phyloP scores from a whole-genome alignment of 768 basidiomycete genomes.

The Wakefieldia striispora region DNA sequence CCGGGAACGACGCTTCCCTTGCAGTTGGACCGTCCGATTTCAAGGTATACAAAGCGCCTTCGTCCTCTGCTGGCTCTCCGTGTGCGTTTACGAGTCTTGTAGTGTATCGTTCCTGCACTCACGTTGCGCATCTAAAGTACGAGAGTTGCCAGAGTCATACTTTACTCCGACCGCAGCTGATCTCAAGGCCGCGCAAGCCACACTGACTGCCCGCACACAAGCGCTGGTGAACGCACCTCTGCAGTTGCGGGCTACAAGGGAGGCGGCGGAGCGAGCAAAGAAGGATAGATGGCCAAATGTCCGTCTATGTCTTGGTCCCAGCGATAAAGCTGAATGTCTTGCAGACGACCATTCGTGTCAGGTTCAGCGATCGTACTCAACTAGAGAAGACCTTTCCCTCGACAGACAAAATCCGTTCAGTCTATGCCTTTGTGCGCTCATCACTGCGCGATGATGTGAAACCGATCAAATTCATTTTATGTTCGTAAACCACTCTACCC shows the following conservation, averaged over 20 bases:
- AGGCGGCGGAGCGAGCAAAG: constrained; percentile 58
- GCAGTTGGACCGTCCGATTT: constrained; percentile 28
- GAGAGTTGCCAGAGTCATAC: constrained; percentile 66
- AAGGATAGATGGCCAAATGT: constrained; percentile 74
- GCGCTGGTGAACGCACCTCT: constrained; percentile 70
- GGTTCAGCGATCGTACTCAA: constrained; percentile 78
- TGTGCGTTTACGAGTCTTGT: constrained; percentile 32
- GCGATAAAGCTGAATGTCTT: constrained; percentile 12
- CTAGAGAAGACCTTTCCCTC: constrained; percentile 80
- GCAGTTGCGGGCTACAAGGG: constrained; percentile 59
- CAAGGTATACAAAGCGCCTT: constrained; percentile 50
- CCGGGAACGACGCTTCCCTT: neutral
- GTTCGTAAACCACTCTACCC: constrained; percentile 43
- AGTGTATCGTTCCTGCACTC: constrained; percentile 2
- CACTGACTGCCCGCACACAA: constrained; percentile 58
- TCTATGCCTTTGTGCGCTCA: constrained; percentile 81
- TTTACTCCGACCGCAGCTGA: constrained; percentile 73
- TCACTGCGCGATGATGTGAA: constrained; percentile 73
- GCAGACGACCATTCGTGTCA: constrained; percentile 79
- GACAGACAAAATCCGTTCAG: constrained; percentile 70
- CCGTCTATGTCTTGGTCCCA: neutral
- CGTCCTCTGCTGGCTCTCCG: constrained; percentile 25
- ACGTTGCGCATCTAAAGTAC: constrained; percentile 28
- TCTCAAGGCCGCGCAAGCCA: constrained; percentile 63
- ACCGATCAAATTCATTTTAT: constrained; percentile 79